phyloP scores from a whole-genome alignment of 2,329 filamentous ascomycete species.

The Neopestalotiopsis sp. region DNA sequence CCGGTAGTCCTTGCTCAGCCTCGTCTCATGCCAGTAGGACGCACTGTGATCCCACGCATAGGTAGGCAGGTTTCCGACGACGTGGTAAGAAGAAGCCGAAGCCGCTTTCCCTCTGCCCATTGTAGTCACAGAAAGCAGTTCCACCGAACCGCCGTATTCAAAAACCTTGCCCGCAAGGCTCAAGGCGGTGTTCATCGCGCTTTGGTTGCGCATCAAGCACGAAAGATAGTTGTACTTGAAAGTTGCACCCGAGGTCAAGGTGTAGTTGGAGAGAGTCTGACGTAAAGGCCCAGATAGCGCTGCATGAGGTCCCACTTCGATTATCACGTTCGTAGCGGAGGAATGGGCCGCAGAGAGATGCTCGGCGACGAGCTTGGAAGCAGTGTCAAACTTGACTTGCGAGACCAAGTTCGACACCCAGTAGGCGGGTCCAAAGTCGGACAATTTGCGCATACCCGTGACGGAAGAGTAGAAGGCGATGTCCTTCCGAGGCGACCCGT shows the following conservation, averaged over 20 bases:
- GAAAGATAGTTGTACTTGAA: neutral
- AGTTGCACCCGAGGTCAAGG: neutral
- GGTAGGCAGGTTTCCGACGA: constrained; percentile 23
- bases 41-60: constrained; percentile 30
- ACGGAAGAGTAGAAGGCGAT: neutral
- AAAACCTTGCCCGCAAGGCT: constrained; percentile 6
- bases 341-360: neutral
- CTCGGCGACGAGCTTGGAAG: neutral
- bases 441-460: neutral
- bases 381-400: neutral
- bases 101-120: no score
- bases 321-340: neutral
- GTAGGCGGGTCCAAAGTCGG: neutral
- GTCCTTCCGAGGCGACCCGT: neutral
- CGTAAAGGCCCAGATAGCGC: neutral
- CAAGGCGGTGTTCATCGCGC: neutral
- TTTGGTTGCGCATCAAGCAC: neutral
- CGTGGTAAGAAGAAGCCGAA: neutral
- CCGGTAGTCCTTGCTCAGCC: constrained; percentile 25
- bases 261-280: neutral
- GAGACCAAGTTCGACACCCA: neutral
- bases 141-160: neutral
- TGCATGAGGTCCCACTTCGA: constrained; percentile 4
- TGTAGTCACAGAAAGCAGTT: no score
- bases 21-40: constrained; percentile 28